These are phyloP conservation scores for Solanum neorickii DNA, from an alignment of 257 asterid species.

Conservation along the genomic window DNA sequence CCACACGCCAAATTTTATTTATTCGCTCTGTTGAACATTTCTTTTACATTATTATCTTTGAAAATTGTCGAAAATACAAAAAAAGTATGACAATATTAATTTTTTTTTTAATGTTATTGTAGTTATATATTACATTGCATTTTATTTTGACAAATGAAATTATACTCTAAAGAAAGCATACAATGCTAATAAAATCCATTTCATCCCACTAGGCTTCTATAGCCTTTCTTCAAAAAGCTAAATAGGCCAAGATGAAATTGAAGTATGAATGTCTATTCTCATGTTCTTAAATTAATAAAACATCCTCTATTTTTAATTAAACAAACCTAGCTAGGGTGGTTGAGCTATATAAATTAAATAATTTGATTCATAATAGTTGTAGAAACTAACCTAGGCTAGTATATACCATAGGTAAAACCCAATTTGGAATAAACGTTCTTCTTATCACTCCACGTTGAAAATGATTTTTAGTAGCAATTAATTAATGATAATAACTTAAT, in stretches of 20 bases:
- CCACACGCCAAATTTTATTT: not conserved
- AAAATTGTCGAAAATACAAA: not conserved
- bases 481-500: too few species aligned
- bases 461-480: too few species aligned
- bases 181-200: not conserved
- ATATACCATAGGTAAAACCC: not conserved
- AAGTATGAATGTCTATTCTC: not conserved
- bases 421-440: not conserved
- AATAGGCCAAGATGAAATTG: not conserved
- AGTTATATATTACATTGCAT: too few species aligned
- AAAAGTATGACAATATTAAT: not conserved
- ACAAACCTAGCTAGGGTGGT: not conserved
- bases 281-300: not conserved
- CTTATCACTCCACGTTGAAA: not conserved
- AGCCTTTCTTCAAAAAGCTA: not conserved
- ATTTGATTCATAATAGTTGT: not conserved
- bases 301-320: not conserved
- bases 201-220: not conserved
- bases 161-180: too few species aligned
- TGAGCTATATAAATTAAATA: not conserved
- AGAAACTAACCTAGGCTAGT: not conserved
- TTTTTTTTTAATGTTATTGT: too few species aligned
- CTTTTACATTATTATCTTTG: too few species aligned
- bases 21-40: too few species aligned
- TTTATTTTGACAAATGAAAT: too few species aligned